Conservation (phyloP, 208 protist species). For the Acanthamoeba royreba region DNA sequence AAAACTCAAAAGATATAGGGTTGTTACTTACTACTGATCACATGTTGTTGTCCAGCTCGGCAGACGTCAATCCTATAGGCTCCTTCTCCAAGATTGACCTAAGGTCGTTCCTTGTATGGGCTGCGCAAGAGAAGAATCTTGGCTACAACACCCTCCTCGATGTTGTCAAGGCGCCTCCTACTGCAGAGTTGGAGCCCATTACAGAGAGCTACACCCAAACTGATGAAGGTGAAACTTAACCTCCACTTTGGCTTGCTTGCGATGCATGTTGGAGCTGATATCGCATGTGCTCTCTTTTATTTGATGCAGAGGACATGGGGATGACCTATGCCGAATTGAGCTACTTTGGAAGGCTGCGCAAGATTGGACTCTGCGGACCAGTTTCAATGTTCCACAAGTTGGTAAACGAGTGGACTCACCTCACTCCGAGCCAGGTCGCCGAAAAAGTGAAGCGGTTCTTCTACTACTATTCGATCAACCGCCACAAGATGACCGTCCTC, state of each 20-base stretch:
- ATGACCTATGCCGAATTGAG: conserved; percentile 85
- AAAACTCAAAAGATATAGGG: not conserved
- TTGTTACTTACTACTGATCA: not conserved
- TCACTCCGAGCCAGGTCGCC: conserved; percentile 59
- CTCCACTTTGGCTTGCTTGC: not conserved
- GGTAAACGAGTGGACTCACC: conserved; percentile 23
- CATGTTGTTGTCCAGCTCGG: conserved; percentile 13
- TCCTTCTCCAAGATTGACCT: conserved; percentile 64
- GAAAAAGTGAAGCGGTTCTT: conserved; percentile 86
- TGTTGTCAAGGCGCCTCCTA: conserved; percentile 69
- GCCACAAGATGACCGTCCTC: conserved; percentile 85
- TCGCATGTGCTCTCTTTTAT: not conserved
- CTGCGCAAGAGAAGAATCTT: not conserved
- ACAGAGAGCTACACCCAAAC: conserved; percentile 67
- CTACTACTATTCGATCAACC: conserved; percentile 82
- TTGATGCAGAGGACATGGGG: conserved; percentile 83
- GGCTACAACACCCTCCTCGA: conserved; percentile 40
- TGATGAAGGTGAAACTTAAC: not conserved
- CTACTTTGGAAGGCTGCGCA: conserved; percentile 74
- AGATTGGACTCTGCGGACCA: conserved; percentile 73
- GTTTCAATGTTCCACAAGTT: conserved; percentile 73
- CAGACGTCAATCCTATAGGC: conserved; percentile 86
- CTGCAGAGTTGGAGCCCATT: conserved; percentile 81
- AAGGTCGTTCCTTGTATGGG: conserved; percentile 64
- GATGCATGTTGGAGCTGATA: not conserved